A percentile compares a stretch with the other conserved stretches of the same genome.
phyloP scores from a whole-genome alignment of 2,329 filamentous ascomycete genomes.

The Eutypa lata region DNA sequence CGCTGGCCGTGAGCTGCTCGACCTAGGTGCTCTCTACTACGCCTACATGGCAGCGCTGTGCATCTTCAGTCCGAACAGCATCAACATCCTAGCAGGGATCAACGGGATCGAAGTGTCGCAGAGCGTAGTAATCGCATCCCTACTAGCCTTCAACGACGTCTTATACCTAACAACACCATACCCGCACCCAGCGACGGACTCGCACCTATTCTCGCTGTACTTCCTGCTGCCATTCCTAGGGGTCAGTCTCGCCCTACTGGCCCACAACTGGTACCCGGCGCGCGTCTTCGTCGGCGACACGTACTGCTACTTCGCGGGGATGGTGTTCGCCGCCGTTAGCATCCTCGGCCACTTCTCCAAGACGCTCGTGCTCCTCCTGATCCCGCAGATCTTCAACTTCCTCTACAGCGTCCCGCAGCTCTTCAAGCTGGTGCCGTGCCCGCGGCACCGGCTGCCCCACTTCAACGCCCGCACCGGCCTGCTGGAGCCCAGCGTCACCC shows the following conservation, averaged over 20 bases:
- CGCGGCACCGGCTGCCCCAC: conserved; percentile 82
- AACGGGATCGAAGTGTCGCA: conserved; percentile 97
- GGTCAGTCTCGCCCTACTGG: conserved; percentile 80
- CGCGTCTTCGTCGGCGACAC: conserved; percentile 96
- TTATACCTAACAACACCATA: conserved; percentile 83
- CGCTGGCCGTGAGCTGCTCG: conserved; percentile 72
- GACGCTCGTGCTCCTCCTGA: conserved; percentile 83
- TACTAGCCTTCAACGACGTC: conserved; percentile 82
- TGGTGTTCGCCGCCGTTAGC: conserved; percentile 96
- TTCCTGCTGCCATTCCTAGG: conserved; percentile 91
- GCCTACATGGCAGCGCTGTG: conserved; percentile 93
- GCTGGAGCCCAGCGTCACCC: conserved; percentile 80
- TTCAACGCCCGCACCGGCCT: conserved; percentile 85
- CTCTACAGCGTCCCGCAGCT: conserved; percentile 89
- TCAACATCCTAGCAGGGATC: conserved; percentile 99
- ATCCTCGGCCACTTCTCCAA: conserved; percentile 98
- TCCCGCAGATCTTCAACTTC: conserved; percentile 97
- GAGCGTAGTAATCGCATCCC: conserved; percentile 81
- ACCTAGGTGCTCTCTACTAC: conserved; percentile 85
- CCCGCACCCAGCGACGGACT: conserved; percentile 91
- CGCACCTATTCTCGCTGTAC: conserved; percentile 93
- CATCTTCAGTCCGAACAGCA: conserved; percentile 97
- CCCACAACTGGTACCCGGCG: conserved; percentile 94
- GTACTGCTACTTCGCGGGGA: conserved; percentile 98
- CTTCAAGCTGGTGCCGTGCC: conserved; percentile 86